Evolutionary conservation across 495 filamentous ascomycete genomes (phyloP).

Genomic region (Hyaloscypha bicolor): DNA sequence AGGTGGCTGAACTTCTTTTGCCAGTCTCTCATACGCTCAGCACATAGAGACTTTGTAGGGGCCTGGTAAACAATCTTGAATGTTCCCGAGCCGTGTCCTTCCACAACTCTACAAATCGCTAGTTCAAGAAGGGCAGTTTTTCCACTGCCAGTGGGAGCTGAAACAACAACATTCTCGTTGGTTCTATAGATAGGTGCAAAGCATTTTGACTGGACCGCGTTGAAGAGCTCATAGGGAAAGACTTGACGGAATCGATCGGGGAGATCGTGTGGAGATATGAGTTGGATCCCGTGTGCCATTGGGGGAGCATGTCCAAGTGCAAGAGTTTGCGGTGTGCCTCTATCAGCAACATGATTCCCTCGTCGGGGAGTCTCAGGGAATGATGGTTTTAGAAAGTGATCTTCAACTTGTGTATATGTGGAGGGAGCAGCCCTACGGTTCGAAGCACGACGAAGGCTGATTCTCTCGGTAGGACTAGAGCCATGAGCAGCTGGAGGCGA

Average conservation of each 20-base stretch:
- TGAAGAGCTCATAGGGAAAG: conserved; percentile 84
- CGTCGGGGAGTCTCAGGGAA: conserved; percentile 11
- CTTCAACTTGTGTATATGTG: conserved; percentile 9
- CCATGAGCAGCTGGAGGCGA: conserved; percentile 35
- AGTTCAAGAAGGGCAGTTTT: conserved; percentile 92
- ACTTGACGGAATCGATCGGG: conserved; percentile 77
- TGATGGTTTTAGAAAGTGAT: neutral
- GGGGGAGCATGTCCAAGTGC: conserved; percentile 38
- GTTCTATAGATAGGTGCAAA: conserved; percentile 72
- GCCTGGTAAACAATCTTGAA: conserved; percentile 97
- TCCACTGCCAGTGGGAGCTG: conserved; percentile 90
- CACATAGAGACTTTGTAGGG: conserved; percentile 90
- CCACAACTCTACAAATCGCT: conserved; percentile 81
- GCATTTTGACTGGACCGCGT: conserved; percentile 89
- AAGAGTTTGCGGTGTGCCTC: conserved; percentile 9
- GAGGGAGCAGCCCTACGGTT: conserved; percentile 15
- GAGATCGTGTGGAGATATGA: conserved; percentile 71
- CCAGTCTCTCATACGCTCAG: conserved; percentile 84
- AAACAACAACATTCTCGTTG: conserved; percentile 83
- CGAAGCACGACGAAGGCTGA: conserved; percentile 35
- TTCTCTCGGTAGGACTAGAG: conserved; percentile 44
- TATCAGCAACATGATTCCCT: neutral
- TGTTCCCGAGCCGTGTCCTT: conserved; percentile 60
- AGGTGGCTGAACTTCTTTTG: conserved; percentile 77
- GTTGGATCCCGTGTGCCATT: conserved; percentile 65